Conservation (phyloP, 257 asterid species). For the Solanum lycopersicoides region DNA sequence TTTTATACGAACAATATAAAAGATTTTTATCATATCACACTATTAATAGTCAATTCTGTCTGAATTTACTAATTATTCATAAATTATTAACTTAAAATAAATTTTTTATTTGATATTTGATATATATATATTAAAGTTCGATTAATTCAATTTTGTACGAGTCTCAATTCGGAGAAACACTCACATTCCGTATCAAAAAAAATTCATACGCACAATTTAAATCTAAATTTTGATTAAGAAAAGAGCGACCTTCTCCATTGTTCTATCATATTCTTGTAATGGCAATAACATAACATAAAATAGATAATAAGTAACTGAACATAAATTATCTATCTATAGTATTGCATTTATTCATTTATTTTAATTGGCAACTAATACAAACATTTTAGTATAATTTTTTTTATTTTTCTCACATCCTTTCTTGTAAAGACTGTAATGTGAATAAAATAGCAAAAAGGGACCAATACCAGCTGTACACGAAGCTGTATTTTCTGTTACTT, state of each 20-base stretch:
- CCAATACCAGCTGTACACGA: background rate
- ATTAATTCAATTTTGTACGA: too few species aligned
- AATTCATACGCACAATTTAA: too few species aligned
- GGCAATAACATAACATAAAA: background rate
- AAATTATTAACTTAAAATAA: background rate
- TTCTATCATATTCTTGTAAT: rapidly evolving
- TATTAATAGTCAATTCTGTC: background rate
- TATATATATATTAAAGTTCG: rapidly evolving
- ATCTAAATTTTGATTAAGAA: too few species aligned
- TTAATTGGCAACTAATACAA: background rate
- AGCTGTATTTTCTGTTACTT: background rate
- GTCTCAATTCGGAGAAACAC: too few species aligned
- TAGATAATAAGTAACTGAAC: background rate
- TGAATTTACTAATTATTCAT: background rate
- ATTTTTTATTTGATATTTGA: too few species aligned
- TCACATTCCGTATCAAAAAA: too few species aligned
- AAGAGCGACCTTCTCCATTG: rapidly evolving
- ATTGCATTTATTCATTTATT: background rate
- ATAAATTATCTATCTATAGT: background rate
- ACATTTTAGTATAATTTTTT: background rate
- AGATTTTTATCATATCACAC: background rate
- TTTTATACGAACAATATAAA: background rate
- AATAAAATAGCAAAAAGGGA: background rate
- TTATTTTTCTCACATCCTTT: background rate
- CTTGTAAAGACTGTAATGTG: background rate